phyloP scores from a whole-genome alignment of 2,329 filamentous ascomycete genomes.

The Colletotrichum destructivum region DNA sequence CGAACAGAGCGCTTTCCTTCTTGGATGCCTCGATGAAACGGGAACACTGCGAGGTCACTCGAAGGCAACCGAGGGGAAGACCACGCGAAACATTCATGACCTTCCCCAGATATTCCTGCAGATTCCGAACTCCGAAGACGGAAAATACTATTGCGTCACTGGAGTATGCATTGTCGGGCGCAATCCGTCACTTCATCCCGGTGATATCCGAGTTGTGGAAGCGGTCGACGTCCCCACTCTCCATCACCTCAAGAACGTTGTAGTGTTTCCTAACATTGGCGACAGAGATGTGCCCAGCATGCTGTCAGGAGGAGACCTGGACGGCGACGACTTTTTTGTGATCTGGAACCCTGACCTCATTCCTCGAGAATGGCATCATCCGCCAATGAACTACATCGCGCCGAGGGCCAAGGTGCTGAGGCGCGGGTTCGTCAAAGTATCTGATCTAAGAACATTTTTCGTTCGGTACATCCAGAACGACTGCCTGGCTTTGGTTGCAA shows the following conservation, averaged over 20 bases:
- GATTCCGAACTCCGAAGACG: slow-evolving; percentile 72
- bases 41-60: slow-evolving; percentile 80
- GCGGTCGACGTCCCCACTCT: slow-evolving; percentile 84
- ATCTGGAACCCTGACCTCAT: slow-evolving; percentile 89
- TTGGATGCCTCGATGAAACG: slow-evolving; percentile 92
- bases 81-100: slow-evolving; percentile 61
- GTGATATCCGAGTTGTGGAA: slow-evolving; percentile 89
- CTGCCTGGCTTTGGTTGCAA: slow-evolving; percentile 83
- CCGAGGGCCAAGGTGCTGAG: slow-evolving; percentile 69
- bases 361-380: slow-evolving; percentile 77
- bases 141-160: slow-evolving; percentile 75
- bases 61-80: slow-evolving; percentile 57
- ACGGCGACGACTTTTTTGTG: slow-evolving; percentile 95
- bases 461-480: slow-evolving; percentile 95
- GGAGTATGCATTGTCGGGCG: slow-evolving; percentile 88
- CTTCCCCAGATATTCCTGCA: slow-evolving; percentile 94
- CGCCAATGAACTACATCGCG: slow-evolving; percentile 83
- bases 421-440: slow-evolving; percentile 73
- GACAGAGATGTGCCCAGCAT: slow-evolving; percentile 91
- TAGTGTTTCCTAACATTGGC: slow-evolving; percentile 88
- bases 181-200: slow-evolving; percentile 94
- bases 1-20: slow-evolving; percentile 86
- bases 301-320: slow-evolving; percentile 95
- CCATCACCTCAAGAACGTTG: slow-evolving; percentile 84
- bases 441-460: slow-evolving; percentile 88